A percentile compares a stretch with the other conserved stretches of the same genome.
Evolutionary conservation across 129 eudicot species (phyloP).

Genomic region (Artemisia annua): DNA sequence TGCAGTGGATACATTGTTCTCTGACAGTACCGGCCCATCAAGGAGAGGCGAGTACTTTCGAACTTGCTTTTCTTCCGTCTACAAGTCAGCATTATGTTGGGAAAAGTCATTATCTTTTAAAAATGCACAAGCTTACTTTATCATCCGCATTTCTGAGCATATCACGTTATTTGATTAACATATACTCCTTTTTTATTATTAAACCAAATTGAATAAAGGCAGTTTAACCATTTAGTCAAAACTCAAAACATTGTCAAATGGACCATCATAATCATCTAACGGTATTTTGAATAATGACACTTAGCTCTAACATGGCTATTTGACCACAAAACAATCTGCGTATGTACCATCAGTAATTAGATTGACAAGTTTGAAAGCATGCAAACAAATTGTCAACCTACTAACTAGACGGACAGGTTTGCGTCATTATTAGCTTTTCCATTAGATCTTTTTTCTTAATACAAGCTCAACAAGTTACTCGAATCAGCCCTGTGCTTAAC

Average conservation of each 20-base stretch:
- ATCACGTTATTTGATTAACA: not conserved
- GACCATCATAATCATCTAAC: not conserved
- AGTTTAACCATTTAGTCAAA: constrained; percentile 4
- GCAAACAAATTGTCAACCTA: too few relatives aligned
- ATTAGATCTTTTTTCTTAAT: too few relatives aligned
- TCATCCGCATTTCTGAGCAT: not conserved
- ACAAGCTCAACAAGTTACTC: too few relatives aligned
- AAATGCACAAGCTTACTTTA: constrained; percentile 5
- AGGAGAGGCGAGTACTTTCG: constrained; percentile 81
- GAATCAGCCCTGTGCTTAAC: too few relatives aligned
- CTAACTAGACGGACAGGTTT: too few relatives aligned
- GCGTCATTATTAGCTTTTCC: too few relatives aligned
- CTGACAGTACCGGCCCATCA: constrained; percentile 47
- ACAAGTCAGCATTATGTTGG: constrained; percentile 17
- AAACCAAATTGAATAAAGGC: not conserved
- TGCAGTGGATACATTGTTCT: constrained; percentile 32
- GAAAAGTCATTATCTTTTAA: not conserved
- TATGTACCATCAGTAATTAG: not conserved
- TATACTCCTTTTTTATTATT: constrained; percentile 6
- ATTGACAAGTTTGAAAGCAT: too few relatives aligned
- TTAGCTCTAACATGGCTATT: not conserved
- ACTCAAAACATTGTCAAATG: not conserved
- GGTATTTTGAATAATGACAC: not conserved
- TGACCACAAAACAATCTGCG: constrained; percentile 1
- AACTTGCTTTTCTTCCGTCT: constrained; percentile 61